Conservation (phyloP, 371 early-diverging fungal genomes). For the Nematocida parisii region DNA sequence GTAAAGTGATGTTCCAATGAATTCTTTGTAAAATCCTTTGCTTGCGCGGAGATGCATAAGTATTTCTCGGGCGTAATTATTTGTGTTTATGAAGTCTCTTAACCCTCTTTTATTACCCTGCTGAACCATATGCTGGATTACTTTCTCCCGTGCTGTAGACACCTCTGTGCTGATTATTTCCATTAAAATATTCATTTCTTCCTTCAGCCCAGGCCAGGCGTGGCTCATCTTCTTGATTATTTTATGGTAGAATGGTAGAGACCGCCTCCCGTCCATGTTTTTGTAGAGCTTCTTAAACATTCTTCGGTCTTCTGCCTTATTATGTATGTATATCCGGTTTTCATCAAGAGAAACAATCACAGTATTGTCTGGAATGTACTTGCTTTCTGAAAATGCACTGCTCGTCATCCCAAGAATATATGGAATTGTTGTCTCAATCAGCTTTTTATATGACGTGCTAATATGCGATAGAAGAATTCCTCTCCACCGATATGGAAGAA, state of each 20-base stretch:
- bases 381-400: background rate
- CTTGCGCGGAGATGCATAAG: background rate
- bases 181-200: constrained; percentile 46
- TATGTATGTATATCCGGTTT: constrained; percentile 17
- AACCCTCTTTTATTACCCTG: background rate
- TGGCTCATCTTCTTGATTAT: constrained; percentile 21
- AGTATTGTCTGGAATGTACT: constrained; percentile 41
- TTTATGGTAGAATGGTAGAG: constrained; percentile 42
- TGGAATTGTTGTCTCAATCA: constrained; percentile 47
- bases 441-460: constrained; percentile 19
- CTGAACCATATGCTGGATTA: constrained; percentile 4
- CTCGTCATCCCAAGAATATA: constrained; percentile 41
- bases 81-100: constrained; percentile 15
- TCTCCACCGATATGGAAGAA: constrained; percentile 44
- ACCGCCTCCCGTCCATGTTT: background rate
- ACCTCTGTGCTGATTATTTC: constrained; percentile 49
- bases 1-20: constrained; percentile 44
- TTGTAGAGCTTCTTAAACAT: constrained; percentile 18
- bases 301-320: constrained; percentile 2
- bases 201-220: constrained; percentile 31
- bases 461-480: constrained; percentile 29
- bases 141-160: constrained; percentile 35
- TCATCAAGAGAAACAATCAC: constrained; percentile 47
- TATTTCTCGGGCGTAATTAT: constrained; percentile 4
- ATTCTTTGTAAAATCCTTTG: constrained; percentile 20